Evolutionary conservation across 768 basidiomycete genomes (phyloP).

Genomic region (Boletellus ananas): DNA sequence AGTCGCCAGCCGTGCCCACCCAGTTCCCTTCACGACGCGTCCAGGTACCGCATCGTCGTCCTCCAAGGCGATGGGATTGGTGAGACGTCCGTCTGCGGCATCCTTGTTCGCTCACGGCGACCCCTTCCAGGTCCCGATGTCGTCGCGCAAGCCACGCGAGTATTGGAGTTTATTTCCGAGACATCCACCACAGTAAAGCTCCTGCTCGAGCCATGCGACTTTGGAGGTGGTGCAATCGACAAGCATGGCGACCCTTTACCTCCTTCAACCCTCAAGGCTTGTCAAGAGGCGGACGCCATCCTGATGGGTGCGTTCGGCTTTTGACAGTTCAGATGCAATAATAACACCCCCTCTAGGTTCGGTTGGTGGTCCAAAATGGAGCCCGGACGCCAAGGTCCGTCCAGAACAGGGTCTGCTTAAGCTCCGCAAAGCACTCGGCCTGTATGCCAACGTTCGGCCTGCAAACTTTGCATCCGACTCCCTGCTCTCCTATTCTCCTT

Average conservation of each 20-base stretch:
- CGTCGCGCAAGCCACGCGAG: slow-evolving; percentile 75
- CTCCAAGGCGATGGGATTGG: slow-evolving; percentile 98
- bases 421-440: slow-evolving; percentile 87
- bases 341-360: slow-evolving; percentile 56
- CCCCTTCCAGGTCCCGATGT: slow-evolving; percentile 78
- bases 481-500: slow-evolving; percentile 81
- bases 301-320: slow-evolving; percentile 72
- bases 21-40: slow-evolving; percentile 5
- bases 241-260: slow-evolving; percentile 82
- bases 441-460: slow-evolving; percentile 98
- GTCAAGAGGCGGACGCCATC: slow-evolving; percentile 91
- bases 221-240: slow-evolving; percentile 95
- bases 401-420: slow-evolving; percentile 89
- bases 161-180: slow-evolving; percentile 69
- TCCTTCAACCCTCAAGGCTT: slow-evolving; percentile 78
- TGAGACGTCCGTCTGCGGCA: slow-evolving; percentile 29
- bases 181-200: slow-evolving; percentile 64
- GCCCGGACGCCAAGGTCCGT: slow-evolving; percentile 79
- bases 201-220: slow-evolving; percentile 68
- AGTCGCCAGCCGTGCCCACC: slow-evolving; percentile 12
- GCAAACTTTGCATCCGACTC: slow-evolving; percentile 93
- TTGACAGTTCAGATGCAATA: background rate
- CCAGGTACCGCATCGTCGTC: slow-evolving; percentile 81
- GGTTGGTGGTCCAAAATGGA: slow-evolving; percentile 99
- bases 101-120: background rate